Conservation (phyloP, 768 basidiomycete genomes). For the Tylopilus subfusipes region DNA sequence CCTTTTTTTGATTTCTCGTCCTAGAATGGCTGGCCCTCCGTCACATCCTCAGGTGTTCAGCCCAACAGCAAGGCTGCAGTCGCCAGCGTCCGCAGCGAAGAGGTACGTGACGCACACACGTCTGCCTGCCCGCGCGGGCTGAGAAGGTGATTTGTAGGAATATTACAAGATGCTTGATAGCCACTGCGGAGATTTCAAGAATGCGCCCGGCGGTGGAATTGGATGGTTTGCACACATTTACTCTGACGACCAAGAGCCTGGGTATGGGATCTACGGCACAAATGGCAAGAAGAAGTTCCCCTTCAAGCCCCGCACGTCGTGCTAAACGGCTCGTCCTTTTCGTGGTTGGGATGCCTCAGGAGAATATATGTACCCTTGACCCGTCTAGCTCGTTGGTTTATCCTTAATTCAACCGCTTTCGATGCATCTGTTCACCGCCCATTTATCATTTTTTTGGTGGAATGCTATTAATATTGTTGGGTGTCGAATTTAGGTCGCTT, state of each 20-base stretch:
- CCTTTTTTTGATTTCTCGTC: slow-evolving; percentile 28
- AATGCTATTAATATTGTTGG: too few relatives aligned
- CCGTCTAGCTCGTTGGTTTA: too few relatives aligned
- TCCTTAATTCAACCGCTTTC: too few relatives aligned
- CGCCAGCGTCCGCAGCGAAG: slow-evolving; percentile 57
- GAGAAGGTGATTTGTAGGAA: slow-evolving; percentile 23
- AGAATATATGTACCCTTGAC: not conserved
- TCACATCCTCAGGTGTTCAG: slow-evolving; percentile 52
- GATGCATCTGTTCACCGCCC: slow-evolving; percentile 6
- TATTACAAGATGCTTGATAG: slow-evolving; percentile 63
- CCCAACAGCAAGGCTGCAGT: slow-evolving; percentile 63
- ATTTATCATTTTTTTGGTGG: too few relatives aligned
- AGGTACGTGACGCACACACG: slow-evolving; percentile 35
- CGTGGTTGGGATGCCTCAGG: not conserved
- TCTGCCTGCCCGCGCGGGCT: not conserved
- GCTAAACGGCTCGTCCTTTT: slow-evolving; percentile 33
- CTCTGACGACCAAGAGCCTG: slow-evolving; percentile 59
- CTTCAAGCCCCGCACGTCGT: slow-evolving; percentile 60
- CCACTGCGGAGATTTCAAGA: slow-evolving; percentile 62
- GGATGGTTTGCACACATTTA: too few relatives aligned
- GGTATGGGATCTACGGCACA: slow-evolving; percentile 62
- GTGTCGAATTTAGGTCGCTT: too few relatives aligned
- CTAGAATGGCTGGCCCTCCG: too few relatives aligned
- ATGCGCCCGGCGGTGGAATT: slow-evolving; percentile 54
- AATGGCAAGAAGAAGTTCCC: slow-evolving; percentile 54